Evolutionary conservation across 1,284 basidiomycete genomes (phyloP).

Genomic region (Mycocalia duriaeana): DNA sequence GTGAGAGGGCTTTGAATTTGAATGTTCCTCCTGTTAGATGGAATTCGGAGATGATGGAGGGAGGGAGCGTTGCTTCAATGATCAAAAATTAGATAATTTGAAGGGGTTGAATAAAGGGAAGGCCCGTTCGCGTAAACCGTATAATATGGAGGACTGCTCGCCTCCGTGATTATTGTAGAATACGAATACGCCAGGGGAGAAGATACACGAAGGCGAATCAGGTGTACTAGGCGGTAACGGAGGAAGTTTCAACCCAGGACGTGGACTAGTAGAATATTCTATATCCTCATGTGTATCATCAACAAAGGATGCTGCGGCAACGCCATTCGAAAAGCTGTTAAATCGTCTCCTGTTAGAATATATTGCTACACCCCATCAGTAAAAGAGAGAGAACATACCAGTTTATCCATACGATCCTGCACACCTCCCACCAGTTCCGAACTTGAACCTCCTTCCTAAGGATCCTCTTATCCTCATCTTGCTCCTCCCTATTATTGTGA

Average conservation of each 20-base stretch:
- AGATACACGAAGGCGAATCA: no score
- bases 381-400: constrained; percentile 39
- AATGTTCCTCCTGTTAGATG: constrained; percentile 59
- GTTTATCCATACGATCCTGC: constrained; percentile 51
- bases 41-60: constrained; percentile 15
- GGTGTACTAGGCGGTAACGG: no score
- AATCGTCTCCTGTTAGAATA: constrained; percentile 28
- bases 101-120: background rate
- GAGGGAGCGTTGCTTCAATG: constrained; percentile 4
- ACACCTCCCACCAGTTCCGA: constrained; percentile 60
- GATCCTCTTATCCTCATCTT: constrained; percentile 38
- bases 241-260: no score
- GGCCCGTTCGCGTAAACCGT: constrained; percentile 48
- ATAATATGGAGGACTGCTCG: constrained; percentile 34
- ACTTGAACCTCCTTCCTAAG: no score
- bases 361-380: no score
- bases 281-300: constrained; percentile 50
- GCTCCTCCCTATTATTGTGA: constrained; percentile 3
- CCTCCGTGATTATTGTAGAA: background rate
- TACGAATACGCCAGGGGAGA: no score
- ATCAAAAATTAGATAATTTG: background rate
- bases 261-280: no score
- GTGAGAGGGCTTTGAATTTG: constrained; percentile 40
- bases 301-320: constrained; percentile 53
- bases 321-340: constrained; percentile 34